A percentile compares a stretch with the other conserved stretches of the same genome.
phyloP scores from a whole-genome alignment of 129 eudicot species.

The Lactuca sativa region DNA sequence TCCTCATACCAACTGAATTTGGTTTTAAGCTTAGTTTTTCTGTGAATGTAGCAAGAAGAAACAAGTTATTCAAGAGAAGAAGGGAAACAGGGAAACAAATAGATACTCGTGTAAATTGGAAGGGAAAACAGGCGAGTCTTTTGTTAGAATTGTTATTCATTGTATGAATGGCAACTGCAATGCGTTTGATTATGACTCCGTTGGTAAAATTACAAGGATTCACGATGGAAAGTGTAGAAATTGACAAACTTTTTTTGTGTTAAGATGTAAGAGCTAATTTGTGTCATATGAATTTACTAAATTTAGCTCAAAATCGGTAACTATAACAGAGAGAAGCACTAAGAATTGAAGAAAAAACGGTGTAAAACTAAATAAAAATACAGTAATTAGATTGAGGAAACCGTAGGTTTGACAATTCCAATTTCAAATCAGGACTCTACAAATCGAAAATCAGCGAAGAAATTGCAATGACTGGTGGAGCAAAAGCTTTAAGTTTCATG shows the following conservation, averaged over 20 bases:
- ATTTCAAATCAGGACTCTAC: background rate
- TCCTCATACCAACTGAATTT: conserved; percentile 39
- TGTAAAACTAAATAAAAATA: background rate
- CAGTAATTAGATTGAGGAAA: background rate
- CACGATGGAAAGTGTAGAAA: background rate
- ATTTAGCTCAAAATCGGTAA: conserved; percentile 7
- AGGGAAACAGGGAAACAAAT: background rate
- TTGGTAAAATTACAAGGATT: conserved; percentile 3
- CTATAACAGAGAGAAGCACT: background rate
- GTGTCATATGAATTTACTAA: conserved; percentile 11
- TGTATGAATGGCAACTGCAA: background rate
- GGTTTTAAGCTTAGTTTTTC: conserved; percentile 37
- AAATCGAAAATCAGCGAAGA: conserved; percentile 4
- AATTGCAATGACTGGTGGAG: background rate
- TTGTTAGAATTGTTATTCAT: no score
- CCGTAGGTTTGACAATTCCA: background rate
- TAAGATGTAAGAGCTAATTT: conserved; percentile 13
- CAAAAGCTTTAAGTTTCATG: background rate
- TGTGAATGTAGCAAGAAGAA: conserved; percentile 36
- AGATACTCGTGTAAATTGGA: background rate
- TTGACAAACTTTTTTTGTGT: conserved; percentile 9
- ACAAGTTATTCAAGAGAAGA: background rate
- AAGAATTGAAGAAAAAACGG: background rate
- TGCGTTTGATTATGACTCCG: conserved; percentile 17
- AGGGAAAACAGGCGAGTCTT: background rate